Evolutionary conservation across 2,329 filamentous ascomycete genomes (phyloP).

Genomic region (Venturiaceae sp.): DNA sequence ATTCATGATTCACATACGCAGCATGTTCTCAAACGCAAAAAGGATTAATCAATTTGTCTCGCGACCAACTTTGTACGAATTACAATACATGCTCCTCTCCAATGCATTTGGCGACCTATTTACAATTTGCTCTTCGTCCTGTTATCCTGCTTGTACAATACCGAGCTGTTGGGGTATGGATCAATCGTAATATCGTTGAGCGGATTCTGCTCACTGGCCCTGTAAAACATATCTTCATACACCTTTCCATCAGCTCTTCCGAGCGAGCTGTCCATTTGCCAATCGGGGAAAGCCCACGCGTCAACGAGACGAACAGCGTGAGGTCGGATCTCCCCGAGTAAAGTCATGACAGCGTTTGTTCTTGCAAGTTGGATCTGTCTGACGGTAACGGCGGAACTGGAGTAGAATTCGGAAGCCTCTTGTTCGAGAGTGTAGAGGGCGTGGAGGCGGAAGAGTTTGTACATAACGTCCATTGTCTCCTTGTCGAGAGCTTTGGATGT

Average conservation of each 20-base stretch:
- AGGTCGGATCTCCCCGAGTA: conserved; percentile 64
- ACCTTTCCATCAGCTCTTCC: conserved; percentile 67
- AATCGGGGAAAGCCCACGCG: conserved; percentile 68
- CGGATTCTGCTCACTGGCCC: conserved; percentile 63
- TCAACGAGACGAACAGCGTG: conserved; percentile 65
- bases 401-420: conserved; percentile 65
- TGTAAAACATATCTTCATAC: conserved; percentile 67
- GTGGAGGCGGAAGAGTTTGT: conserved; percentile 58
- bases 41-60: not conserved
- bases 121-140: not conserved
- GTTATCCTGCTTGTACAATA: conserved; percentile 7
- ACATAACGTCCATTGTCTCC: conserved; percentile 35
- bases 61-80: not conserved
- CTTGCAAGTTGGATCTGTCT: conserved; percentile 59
- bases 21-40: not conserved
- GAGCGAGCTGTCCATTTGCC: conserved; percentile 63
- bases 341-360: conserved; percentile 56
- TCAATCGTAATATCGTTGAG: conserved; percentile 64
- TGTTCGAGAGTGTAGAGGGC: conserved; percentile 57
- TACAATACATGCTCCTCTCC: not conserved
- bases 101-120: not conserved
- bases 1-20: not conserved
- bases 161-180: conserved; percentile 39
- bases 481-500: conserved; percentile 20
- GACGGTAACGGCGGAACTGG: conserved; percentile 57